These are phyloP conservation scores for Acanthochlamys bracteata DNA, from an alignment of 106 monocot species.

Conservation along the genomic window DNA sequence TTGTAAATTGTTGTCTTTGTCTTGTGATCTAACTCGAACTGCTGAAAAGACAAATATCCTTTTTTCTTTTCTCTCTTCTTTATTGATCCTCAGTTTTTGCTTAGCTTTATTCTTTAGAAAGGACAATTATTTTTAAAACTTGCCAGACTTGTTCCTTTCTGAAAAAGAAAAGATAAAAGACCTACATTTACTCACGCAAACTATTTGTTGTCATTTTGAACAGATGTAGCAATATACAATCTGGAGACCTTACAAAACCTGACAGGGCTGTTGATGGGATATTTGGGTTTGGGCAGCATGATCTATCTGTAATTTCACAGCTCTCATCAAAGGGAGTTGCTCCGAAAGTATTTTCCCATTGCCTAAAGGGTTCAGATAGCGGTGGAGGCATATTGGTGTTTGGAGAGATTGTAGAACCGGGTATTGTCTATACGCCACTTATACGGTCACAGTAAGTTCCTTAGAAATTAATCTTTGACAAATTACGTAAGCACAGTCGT, in stretches of 20 bases:
- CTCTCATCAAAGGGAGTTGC: conserved; percentile 60
- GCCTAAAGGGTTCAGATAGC: conserved; percentile 73
- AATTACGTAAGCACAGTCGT: too few relatives aligned
- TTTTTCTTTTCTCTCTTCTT: too few relatives aligned
- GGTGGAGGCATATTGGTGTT: conserved; percentile 94
- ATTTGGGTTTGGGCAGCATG: conserved; percentile 91
- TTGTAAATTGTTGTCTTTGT: too few relatives aligned
- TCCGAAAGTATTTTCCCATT: conserved; percentile 92
- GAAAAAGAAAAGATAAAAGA: too few relatives aligned
- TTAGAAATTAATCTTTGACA: neutral
- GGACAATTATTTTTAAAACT: too few relatives aligned
- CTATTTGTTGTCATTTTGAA: conserved; percentile 7
- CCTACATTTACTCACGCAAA: too few relatives aligned
- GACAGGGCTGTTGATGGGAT: conserved; percentile 94
- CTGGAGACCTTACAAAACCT: conserved; percentile 73
- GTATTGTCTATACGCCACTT: conserved; percentile 82
- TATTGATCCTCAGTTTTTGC: too few relatives aligned
- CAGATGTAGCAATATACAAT: conserved; percentile 89
- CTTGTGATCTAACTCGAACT: too few relatives aligned
- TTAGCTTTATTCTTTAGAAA: too few relatives aligned
- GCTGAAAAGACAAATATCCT: too few relatives aligned
- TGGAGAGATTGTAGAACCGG: conserved; percentile 84
- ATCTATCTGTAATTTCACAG: conserved; percentile 81
- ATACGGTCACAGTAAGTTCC: conserved; percentile 78
- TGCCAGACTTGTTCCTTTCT: too few relatives aligned